Conservation (phyloP, 768 basidiomycete genomes). For the Russula griseocarnosa region DNA sequence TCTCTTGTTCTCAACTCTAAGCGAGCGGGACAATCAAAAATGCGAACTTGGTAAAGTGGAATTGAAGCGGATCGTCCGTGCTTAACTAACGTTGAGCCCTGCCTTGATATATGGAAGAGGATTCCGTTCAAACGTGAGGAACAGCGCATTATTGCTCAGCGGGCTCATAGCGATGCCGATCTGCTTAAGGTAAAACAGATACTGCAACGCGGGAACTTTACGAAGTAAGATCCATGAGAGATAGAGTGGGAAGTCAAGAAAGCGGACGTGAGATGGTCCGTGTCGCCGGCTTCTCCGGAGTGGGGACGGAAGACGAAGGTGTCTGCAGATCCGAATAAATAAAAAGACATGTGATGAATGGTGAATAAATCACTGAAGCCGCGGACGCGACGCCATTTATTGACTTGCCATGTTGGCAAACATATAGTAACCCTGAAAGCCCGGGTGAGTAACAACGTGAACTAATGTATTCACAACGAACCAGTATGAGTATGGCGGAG, state of each 20-base stretch:
- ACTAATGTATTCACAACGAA: constrained; percentile 36
- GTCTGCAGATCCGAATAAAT: constrained; percentile 45
- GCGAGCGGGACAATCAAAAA: background rate
- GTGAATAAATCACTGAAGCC: constrained; percentile 71
- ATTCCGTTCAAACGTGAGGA: constrained; percentile 94
- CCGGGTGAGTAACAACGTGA: constrained; percentile 13
- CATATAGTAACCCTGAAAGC: constrained; percentile 88
- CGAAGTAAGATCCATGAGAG: constrained; percentile 96
- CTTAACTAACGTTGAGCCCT: constrained; percentile 95
- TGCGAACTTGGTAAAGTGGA: constrained; percentile 92
- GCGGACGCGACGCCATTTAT: constrained; percentile 81
- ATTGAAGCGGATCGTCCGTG: constrained; percentile 93
- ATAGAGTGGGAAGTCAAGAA: constrained; percentile 97
- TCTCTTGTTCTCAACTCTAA: background rate
- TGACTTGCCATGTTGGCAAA: constrained; percentile 96
- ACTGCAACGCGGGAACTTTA: constrained; percentile 95
- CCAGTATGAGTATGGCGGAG: constrained; percentile 97
- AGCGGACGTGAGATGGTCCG: constrained; percentile 93
- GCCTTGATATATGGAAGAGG: constrained; percentile 95
- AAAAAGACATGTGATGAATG: background rate
- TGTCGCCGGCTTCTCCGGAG: constrained; percentile 96
- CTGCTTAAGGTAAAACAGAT: constrained; percentile 96
- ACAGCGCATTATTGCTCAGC: constrained; percentile 94
- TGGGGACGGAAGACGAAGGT: constrained; percentile 97
- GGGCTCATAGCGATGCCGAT: constrained; percentile 99